Percentiles rank a stretch among this genome's conserved stretches.
Conservation (phyloP, 352 stramenopile genomes). For the Globisporangium apiculatum region DNA sequence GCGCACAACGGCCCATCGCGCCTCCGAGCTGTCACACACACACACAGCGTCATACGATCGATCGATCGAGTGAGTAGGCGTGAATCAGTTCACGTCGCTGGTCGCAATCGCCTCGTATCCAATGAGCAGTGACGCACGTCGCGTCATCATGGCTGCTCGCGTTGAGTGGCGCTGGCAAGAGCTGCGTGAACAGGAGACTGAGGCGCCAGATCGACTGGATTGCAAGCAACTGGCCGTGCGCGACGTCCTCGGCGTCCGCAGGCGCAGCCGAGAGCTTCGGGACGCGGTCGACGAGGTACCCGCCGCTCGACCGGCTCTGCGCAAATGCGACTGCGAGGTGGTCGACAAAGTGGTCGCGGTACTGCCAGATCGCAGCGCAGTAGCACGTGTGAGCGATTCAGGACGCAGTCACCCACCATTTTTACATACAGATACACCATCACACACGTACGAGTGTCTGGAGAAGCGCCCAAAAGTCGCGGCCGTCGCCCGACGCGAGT, state of each 20-base stretch:
- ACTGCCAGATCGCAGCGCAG: slow-evolving; percentile 1
- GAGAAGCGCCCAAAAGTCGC: slow-evolving; percentile 48
- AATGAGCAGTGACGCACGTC: slow-evolving; percentile 5
- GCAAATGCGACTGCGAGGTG: slow-evolving; percentile 32
- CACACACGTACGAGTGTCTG: slow-evolving; percentile 27
- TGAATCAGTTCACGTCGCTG: neutral
- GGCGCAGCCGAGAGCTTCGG: slow-evolving; percentile 10
- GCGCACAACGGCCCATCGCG: slow-evolving; percentile 40
- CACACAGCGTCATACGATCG: neutral
- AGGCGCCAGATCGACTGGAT: slow-evolving; percentile 18
- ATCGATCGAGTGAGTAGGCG: neutral
- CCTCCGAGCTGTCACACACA: slow-evolving; percentile 15
- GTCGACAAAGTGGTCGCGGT: slow-evolving; percentile 24
- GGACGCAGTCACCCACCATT: too few relatives aligned
- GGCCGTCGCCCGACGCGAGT: slow-evolving; percentile 16
- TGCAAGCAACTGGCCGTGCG: slow-evolving; percentile 16
- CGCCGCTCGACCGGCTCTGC: slow-evolving; percentile 28
- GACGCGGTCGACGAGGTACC: slow-evolving; percentile 26
- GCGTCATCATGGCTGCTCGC: neutral
- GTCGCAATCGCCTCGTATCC: neutral
- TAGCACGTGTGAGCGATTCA: neutral
- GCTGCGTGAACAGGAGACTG: slow-evolving; percentile 10
- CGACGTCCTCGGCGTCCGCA: slow-evolving; percentile 6
- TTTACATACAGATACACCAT: neutral
- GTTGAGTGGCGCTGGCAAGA: slow-evolving; percentile 2